Percentiles rank a stretch among this genome's conserved stretches.
Evolutionary conservation across 768 basidiomycete genomes (phyloP).

Genomic region (Tulasnella sp.): DNA sequence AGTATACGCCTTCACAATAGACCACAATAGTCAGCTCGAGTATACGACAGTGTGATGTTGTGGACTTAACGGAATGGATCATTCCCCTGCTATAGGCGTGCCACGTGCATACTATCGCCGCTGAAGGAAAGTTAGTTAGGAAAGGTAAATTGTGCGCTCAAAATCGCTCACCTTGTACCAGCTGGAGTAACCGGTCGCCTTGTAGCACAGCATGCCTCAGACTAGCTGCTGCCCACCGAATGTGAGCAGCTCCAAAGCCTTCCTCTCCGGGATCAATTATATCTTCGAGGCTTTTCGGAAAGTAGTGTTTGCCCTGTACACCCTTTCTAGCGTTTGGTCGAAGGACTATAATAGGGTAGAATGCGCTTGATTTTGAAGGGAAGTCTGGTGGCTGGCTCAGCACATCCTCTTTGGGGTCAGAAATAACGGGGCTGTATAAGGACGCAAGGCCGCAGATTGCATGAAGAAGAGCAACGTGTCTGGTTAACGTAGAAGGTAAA

Average conservation of each 20-base stretch:
- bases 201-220: background rate
- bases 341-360: background rate
- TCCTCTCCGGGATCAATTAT: background rate
- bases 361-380: background rate
- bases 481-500: background rate
- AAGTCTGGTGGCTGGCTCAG: background rate
- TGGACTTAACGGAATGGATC: background rate
- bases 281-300: background rate
- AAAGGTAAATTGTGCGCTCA: no score
- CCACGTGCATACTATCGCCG: background rate
- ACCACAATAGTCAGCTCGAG: no score
- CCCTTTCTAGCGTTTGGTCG: background rate
- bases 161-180: slow-evolving; percentile 1
- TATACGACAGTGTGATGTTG: no score
- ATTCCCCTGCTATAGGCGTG: background rate
- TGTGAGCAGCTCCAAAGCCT: slow-evolving; percentile 3
- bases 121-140: background rate
- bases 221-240: slow-evolving; percentile 8
- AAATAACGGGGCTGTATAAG: slow-evolving; percentile 23
- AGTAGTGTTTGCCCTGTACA: background rate
- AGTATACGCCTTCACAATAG: background rate
- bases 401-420: background rate
- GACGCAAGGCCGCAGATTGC: slow-evolving; percentile 34
- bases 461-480: slow-evolving; percentile 27
- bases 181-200: background rate